phyloP scores from a whole-genome alignment of 2,329 filamentous ascomycete genomes.

The Talaromyces sp. region DNA sequence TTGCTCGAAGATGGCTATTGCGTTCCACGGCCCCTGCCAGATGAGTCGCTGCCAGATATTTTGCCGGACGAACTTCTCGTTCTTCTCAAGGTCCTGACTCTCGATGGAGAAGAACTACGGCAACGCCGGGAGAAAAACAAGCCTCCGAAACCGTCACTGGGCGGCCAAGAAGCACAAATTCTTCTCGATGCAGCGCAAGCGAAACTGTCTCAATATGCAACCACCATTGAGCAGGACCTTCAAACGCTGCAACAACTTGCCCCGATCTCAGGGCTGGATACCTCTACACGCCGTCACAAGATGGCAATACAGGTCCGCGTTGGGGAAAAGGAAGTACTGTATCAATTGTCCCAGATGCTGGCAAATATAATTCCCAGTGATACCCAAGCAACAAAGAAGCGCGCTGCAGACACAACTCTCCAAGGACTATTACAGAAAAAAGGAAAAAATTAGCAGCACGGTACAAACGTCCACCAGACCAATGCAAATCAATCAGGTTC shows the following conservation, averaged over 20 bases:
- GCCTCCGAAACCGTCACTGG: slow-evolving; percentile 29
- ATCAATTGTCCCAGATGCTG: slow-evolving; percentile 45
- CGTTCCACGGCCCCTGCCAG: slow-evolving; percentile 35
- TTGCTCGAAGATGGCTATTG: slow-evolving; percentile 72
- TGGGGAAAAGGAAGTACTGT: slow-evolving; percentile 66
- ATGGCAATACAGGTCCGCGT: slow-evolving; percentile 65
- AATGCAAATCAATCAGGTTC: neutral
- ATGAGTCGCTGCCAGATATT: slow-evolving; percentile 25
- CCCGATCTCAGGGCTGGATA: slow-evolving; percentile 30
- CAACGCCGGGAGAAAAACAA: slow-evolving; percentile 30
- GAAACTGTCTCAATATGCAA: slow-evolving; percentile 45
- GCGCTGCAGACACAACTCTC: slow-evolving; percentile 24
- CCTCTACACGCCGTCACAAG: slow-evolving; percentile 27
- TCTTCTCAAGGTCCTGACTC: slow-evolving; percentile 30
- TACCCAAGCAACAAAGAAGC: slow-evolving; percentile 10
- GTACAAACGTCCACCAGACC: neutral
- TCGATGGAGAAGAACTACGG: slow-evolving; percentile 27
- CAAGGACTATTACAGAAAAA: slow-evolving; percentile 22
- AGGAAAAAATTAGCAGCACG: slow-evolving; percentile 16
- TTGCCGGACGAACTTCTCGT: slow-evolving; percentile 35
- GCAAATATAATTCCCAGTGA: slow-evolving; percentile 17
- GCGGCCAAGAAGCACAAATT: slow-evolving; percentile 23
- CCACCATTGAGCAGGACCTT: slow-evolving; percentile 49
- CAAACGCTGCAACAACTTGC: slow-evolving; percentile 32
- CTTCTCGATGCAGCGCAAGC: slow-evolving; percentile 29